Evolutionary conservation across 2,329 filamentous ascomycete genomes (phyloP), one percentile per base, ranked within the genome.

Genomic region (Fusarium sp.): DNA sequence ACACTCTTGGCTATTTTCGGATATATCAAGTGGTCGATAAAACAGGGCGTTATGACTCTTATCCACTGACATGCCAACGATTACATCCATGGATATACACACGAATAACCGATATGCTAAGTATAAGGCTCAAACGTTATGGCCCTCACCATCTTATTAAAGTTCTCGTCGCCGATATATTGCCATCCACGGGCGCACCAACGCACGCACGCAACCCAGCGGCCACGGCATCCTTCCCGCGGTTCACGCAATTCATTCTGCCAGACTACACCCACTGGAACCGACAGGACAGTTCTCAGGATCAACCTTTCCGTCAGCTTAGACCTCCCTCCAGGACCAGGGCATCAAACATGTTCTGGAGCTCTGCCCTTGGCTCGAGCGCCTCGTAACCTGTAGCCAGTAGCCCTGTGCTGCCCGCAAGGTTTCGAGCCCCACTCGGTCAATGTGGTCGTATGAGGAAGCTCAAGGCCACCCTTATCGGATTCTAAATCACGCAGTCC

Each of bases 401-500:
- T 28, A 51, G 49, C 34, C 58, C 42, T 46, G 43, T 49, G 45
- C 46, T 45, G 26, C 19, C 37, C 12, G 50, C 62, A 58, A 57
- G 58, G 63, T 68, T 65, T 49, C 58, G 46, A 54, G 39, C 45
- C 42, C 44, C 46, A 45, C 56, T 60, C 51, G 53, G 67, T 43
- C 49, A 39, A 54, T 43, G 42, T 45, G 42, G 52, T 71, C 58
- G 58, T 70, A 75, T 69, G 66, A 74, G 66, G 56, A 70, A 71
- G 58, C 59, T 64, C 62, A 69, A 54, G 39, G 31, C 13, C 42
- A 23, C 57, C 55, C 13, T 12, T 30, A 23, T 37, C 18, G 39
- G 23, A 28, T 69, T 65, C 48, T 41, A 23, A 61, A 58, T 46
- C 49, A 49, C 49, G 49, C 53, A 51, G 49, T 51, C 28, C 31